Evolutionary conservation across 176 grass and related monocot genomes (phyloP), one percentile per base, ranked within the genome.

Genomic region (Canna indica): DNA sequence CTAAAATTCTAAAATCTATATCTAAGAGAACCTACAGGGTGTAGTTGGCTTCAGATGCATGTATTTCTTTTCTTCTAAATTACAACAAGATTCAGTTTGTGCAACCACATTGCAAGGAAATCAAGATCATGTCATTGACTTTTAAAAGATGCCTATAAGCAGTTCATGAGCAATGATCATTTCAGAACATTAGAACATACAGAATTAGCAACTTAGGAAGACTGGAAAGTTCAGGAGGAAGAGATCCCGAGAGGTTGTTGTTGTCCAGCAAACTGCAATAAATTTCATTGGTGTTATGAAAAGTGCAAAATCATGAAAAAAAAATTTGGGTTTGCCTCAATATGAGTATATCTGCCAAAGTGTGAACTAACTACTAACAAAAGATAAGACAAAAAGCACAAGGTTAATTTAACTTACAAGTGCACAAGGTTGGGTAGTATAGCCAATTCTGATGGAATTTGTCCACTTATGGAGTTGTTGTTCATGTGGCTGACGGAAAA

Each of bases 381-480:
- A 79, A 71, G 41, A 38, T 2, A 82, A 69, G 63, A 73, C 73
- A 72, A 66, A 42, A 70, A 80, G 65, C 35, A 80, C 28, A 10
- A 39, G 35, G 28, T 17, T 33, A 7, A 15, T 44, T 15, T 11
- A 58, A 77, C 94, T 83, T 87, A 97, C 94, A 97, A 77, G 77
- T 97, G 94, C 81, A 90, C n/a, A 78, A 97, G 94, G 34, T 15
- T 18, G 39, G 80, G 80, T 56, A 93, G 75, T 80, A 72, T 80
- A 64, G 84, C 90, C 67, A 97, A 34, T 82, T 93, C 86, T 7
- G 64, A 44, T 44, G 94, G 94, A 70, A 97, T 90, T 77, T 81
- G 60, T 56, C 94, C 89, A 67, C 84, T 97, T 73, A 97, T 86
- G 18, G 94, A 97, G 78, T 97, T 97, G 61, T 97, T 97, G 72